Base-by-base conservation (phyloP, 495 filamentous ascomycete species). In the Hyphodiscus hymeniophilus region DNA sequence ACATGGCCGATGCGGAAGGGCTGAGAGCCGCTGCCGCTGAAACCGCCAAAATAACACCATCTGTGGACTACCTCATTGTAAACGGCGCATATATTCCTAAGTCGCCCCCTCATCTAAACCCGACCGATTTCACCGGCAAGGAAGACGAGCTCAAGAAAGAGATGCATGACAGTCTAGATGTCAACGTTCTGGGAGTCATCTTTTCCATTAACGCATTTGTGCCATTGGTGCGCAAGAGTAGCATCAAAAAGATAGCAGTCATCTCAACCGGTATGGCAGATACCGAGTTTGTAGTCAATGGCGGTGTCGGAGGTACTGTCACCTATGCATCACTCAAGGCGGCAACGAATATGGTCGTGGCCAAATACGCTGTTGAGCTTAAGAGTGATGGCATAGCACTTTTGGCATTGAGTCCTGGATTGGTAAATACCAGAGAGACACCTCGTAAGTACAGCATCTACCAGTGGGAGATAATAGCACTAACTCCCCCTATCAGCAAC, bases 11-110 rank as follows among this genome's bases (percentile, higher is more conserved):
- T 23, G 47, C 62, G 22, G 16, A 28, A 2, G 62, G 55, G 44
- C 50, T 68, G 16, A 48, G 54, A 21, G 53, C 54, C 15, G 66
- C 66, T 2, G 64, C 51, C 1, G 17, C 23, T 0, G n/a, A 46
- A 39, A 52, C 59, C 30, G 24, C 41, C 5, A 45, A 42, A 61
- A 55, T 3, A 60, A 63, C 34, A 60, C 57, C 1, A 56, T 72
- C 0, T n/a, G n/a, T n/a, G n/a, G 70, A 73, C 43, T 57, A 66
- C 13, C 45, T 75, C 11, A 64, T 73, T 38, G 70, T 71, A 49
- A 68, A 69, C 42, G 67, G 62, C 1, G 67, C 43, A 6, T 7
- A 31, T 15, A 7, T 35, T 30, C 16, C 35, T 40, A 28, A 44
- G 21, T 47, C 50, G 12, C 43, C 51, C 11, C 42, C 42, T 1